phyloP scores from a whole-genome alignment of 441 rosid genomes.

The Brassica hybrid region DNA sequence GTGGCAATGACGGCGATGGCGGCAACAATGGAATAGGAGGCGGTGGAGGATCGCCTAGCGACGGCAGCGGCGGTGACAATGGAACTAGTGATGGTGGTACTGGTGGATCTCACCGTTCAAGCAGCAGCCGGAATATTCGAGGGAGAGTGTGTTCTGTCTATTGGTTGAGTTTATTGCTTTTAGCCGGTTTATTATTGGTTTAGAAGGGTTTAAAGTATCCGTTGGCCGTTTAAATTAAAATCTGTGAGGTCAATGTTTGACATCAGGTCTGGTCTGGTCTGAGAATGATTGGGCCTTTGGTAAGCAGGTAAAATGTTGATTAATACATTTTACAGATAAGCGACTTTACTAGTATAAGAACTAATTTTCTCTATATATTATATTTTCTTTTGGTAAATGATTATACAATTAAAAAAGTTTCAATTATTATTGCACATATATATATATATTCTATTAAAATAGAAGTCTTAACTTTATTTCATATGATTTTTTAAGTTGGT shows the following conservation, averaged over 20 bases:
- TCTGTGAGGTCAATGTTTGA: neutral
- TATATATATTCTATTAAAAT: too few species aligned
- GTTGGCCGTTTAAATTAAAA: neutral
- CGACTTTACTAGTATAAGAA: neutral
- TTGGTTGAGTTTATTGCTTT: constrained; percentile 29
- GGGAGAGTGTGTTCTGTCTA: neutral
- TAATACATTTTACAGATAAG: neutral
- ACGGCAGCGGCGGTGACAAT: too few species aligned
- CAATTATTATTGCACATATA: too few species aligned
- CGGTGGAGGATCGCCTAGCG: neutral
- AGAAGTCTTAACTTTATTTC: too few species aligned
- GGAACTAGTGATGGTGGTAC: neutral
- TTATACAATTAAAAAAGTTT: too few species aligned
- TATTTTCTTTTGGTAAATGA: too few species aligned
- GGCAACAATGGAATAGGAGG: neutral
- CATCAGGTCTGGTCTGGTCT: neutral
- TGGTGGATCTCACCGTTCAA: constrained; percentile 26
- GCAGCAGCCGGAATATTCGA: constrained; percentile 1
- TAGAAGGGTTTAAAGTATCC: neutral
- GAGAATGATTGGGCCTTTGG: neutral
- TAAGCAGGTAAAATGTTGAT: constrained; percentile 5
- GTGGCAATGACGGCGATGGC: neutral
- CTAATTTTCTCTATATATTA: neutral
- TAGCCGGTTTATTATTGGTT: constrained; percentile 30
- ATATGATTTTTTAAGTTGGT: too few species aligned